phyloP scores from a whole-genome alignment of 2,329 filamentous ascomycete genomes.

The Diplodia sapinea region DNA sequence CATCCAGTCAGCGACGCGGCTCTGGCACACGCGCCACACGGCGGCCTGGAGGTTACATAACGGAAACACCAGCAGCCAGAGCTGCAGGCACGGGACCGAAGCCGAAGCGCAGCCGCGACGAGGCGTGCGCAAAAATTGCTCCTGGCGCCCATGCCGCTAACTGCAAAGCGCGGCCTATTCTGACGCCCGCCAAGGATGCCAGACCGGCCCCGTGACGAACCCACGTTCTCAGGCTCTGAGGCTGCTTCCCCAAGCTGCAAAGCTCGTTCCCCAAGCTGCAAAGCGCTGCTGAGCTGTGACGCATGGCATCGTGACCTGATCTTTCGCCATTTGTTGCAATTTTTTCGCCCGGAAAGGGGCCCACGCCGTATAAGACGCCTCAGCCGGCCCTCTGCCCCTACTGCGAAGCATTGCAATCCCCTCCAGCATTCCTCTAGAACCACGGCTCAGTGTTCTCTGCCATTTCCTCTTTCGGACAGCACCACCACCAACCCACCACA shows the following conservation, averaged over 20 bases:
- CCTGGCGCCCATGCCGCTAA: slow-evolving; percentile 49
- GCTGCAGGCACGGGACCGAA: slow-evolving; percentile 17
- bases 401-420: neutral
- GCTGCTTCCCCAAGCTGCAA: slow-evolving; percentile 31
- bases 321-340: slow-evolving; percentile 26
- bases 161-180: slow-evolving; percentile 46
- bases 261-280: slow-evolving; percentile 32
- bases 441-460: slow-evolving; percentile 20
- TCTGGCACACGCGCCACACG: slow-evolving; percentile 26
- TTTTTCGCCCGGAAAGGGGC: slow-evolving; percentile 26
- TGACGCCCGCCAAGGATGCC: slow-evolving; percentile 16
- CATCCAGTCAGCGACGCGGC: slow-evolving; percentile 26
- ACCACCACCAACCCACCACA: neutral
- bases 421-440: neutral
- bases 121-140: slow-evolving; percentile 32
- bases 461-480: slow-evolving; percentile 27
- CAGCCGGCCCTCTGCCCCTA: neutral
- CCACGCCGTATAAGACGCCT: slow-evolving; percentile 26
- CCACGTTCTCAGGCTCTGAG: slow-evolving; percentile 7
- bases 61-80: slow-evolving; percentile 18
- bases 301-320: slow-evolving; percentile 31
- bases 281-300: slow-evolving; percentile 30
- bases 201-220: slow-evolving; percentile 22
- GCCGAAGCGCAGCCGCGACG: slow-evolving; percentile 24
- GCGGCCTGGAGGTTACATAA: slow-evolving; percentile 26